Base-by-base conservation (phyloP, 768 basidiomycete species). In the Daedaleopsis sinensis region DNA sequence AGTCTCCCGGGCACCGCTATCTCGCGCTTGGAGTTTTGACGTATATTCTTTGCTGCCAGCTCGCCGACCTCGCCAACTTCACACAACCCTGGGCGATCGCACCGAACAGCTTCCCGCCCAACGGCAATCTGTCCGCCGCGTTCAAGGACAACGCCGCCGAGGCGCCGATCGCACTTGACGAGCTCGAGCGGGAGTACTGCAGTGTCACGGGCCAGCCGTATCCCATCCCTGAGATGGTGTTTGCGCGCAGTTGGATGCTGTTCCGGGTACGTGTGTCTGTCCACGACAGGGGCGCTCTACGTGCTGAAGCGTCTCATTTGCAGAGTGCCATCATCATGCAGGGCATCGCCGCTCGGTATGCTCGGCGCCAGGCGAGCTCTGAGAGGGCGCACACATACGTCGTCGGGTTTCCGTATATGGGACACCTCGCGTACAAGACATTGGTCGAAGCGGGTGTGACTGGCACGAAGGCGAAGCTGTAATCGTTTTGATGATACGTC, bases 61-160 rank as follows among this genome's bases (percentile, higher is more conserved):
- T 97, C 1, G 92, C 93, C 21, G 96, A 99, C 71, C 80, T 98
- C 1, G 94, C 86, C 0, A 98, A 98, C 74, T 76, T 98, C 53
- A 93, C 94, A 0, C 86, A 92, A 68, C 90, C 92, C 7, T 98
- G 92, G 93, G 74, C 82, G 3, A 77, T 90, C 35, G 82, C 86
- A 57, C 67, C 76, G 55, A 74, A 63, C 15, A 59, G 80, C 56
- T 52, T 85, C 24, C 37, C 65, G 0, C 12, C 32, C 3, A 50
- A 61, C 50, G 61, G 51, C 6, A 39, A 60, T 16, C 59, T 79
- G 2, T 62, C 91, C 46, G 76, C 77, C 11, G 85, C 87, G 2
- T 90, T 88, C 78, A 93, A 93, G 73, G 84, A 86, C 65, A 72
- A 80, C 19, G 71, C 80, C 0, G 68, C 73, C 36, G 58, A 64